Evolutionary conservation across 2,329 filamentous ascomycete species (phyloP).

Genomic region (Talaromyces sp.): DNA sequence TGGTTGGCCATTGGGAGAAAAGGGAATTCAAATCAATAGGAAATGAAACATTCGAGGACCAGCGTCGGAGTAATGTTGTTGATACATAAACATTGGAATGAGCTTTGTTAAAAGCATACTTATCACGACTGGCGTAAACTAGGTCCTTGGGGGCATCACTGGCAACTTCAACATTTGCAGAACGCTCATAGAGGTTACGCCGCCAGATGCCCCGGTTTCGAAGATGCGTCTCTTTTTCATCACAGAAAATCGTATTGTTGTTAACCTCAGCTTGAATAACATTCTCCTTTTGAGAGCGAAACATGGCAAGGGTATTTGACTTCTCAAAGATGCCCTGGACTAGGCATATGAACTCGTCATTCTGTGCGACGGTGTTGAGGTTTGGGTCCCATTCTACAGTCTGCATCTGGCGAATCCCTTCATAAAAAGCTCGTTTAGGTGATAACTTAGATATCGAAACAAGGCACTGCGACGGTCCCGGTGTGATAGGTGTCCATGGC

Average conservation of each 20-base stretch:
- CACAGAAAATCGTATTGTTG: background rate
- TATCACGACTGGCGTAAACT: background rate
- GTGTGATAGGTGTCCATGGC: conserved; percentile 42
- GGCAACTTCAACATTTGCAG: background rate
- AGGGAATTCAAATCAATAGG: conserved; percentile 19
- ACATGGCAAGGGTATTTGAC: background rate
- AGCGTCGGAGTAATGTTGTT: background rate
- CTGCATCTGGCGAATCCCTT: conserved; percentile 25
- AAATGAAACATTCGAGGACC: background rate
- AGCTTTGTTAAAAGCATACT: background rate
- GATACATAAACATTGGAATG: background rate
- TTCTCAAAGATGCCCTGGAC: background rate
- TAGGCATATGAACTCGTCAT: conserved; percentile 25
- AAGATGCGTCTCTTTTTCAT: background rate
- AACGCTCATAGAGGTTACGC: background rate
- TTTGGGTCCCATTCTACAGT: conserved; percentile 36
- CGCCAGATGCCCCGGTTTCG: background rate
- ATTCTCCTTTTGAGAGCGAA: background rate
- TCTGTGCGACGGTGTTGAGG: conserved; percentile 38
- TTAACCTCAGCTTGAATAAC: background rate
- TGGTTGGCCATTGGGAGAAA: conserved; percentile 28
- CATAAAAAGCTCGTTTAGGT: conserved; percentile 40
- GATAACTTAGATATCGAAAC: conserved; percentile 29
- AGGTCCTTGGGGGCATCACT: background rate
- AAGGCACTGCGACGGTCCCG: conserved; percentile 13